phyloP scores from a whole-genome alignment of 1,284 basidiomycete species.

The Gymnopus androsaceus region DNA sequence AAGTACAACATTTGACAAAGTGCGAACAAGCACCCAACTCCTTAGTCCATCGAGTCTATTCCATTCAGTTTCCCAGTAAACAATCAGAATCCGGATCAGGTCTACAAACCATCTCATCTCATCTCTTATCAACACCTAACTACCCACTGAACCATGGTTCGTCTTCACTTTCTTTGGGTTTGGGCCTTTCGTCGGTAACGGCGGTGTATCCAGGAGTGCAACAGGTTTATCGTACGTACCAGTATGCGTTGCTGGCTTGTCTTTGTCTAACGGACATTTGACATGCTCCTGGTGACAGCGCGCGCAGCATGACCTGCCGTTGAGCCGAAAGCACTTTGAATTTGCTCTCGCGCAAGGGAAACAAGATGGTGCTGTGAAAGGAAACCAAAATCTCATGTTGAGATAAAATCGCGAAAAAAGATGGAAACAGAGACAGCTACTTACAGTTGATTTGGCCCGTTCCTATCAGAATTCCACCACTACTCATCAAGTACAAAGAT shows the following conservation, averaged over 20 bases:
- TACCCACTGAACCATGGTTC: no score
- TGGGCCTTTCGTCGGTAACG: no score
- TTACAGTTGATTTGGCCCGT: neutral
- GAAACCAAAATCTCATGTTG: neutral
- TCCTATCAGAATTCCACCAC: neutral
- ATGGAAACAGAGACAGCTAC: neutral
- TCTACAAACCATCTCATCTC: no score
- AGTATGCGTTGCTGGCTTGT: neutral
- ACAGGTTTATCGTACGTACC: no score
- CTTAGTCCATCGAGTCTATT: no score
- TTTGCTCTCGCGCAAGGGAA: neutral
- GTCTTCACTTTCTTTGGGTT: no score
- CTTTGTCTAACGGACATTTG: neutral
- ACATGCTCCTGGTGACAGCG: neutral
- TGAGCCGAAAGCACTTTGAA: neutral
- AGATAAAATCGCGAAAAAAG: neutral
- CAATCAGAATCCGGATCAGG: no score
- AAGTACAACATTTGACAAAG: no score
- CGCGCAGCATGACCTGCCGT: neutral
- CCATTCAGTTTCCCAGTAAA: no score
- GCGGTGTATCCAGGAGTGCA: no score
- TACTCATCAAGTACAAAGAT: neutral
- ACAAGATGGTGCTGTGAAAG: neutral
- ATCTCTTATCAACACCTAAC: no score
- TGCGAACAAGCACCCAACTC: no score